These are phyloP conservation scores for Eucalyptus pauciflora DNA, from an alignment of 345 rosid species.

Conservation along the genomic window DNA sequence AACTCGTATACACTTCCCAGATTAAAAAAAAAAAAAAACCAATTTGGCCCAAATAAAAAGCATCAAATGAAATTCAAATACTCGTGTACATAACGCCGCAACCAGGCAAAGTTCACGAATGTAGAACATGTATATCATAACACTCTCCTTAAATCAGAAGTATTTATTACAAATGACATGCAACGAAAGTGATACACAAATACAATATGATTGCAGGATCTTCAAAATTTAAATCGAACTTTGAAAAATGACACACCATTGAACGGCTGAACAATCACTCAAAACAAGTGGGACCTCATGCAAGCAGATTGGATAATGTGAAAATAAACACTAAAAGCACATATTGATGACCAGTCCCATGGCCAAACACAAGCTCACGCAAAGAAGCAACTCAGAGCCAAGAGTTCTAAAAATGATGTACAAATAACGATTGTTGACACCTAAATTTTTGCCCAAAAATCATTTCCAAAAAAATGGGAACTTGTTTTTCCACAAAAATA, in stretches of 20 bases:
- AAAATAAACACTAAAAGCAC: background rate
- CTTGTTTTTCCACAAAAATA: too few relatives aligned
- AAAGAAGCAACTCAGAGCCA: background rate
- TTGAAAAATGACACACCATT: background rate
- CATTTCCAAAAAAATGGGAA: too few relatives aligned
- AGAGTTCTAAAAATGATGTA: too few relatives aligned
- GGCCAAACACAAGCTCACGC: accelerated
- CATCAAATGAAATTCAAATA: background rate
- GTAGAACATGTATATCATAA: background rate
- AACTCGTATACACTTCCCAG: background rate
- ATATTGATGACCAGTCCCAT: accelerated
- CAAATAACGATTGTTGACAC: too few relatives aligned
- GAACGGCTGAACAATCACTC: background rate
- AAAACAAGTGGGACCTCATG: accelerated
- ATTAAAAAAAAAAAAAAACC: too few relatives aligned
- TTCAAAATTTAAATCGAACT: background rate
- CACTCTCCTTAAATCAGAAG: background rate
- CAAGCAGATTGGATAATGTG: background rate
- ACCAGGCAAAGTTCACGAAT: too few relatives aligned
- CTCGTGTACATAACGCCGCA: background rate
- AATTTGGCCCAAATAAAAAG: background rate
- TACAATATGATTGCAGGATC: background rate
- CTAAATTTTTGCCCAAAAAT: too few relatives aligned
- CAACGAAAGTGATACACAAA: background rate
- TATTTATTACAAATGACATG: background rate